phyloP scores from a whole-genome alignment of 257 asterid species.

The Solanum lycopersicoides region DNA sequence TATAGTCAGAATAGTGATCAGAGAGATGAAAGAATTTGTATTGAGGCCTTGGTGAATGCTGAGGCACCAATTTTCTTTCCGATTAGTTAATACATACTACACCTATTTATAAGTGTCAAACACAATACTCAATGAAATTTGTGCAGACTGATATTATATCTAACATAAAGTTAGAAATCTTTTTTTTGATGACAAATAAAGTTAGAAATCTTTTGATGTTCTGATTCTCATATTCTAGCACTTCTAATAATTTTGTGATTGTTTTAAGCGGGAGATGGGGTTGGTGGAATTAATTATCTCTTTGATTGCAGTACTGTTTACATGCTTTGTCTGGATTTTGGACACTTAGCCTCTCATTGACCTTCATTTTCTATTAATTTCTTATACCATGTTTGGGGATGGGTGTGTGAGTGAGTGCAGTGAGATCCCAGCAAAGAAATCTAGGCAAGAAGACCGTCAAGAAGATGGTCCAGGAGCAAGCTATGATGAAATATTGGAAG shows the following conservation, averaged over 20 bases:
- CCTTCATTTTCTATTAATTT: not conserved
- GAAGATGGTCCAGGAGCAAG: slow-evolving; percentile 50
- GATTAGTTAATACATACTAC: not conserved
- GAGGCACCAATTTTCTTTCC: not conserved
- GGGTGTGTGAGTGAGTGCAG: slow-evolving; percentile 11
- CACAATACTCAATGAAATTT: not conserved
- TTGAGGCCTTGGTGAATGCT: not conserved
- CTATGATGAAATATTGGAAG: slow-evolving; percentile 65
- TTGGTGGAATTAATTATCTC: not conserved
- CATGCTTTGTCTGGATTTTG: not conserved
- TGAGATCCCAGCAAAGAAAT: slow-evolving; percentile 46
- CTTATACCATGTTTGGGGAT: not conserved
- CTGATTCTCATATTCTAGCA: not conserved
- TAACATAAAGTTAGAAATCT: not conserved
- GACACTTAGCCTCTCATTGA: not conserved
- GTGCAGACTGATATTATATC: not conserved
- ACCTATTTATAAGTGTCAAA: not conserved
- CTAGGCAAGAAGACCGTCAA: slow-evolving; percentile 25
- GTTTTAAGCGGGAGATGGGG: not conserved
- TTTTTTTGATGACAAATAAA: not conserved
- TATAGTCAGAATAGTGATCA: not conserved
- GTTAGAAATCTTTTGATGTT: not conserved
- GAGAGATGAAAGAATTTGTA: not conserved
- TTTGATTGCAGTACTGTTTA: not conserved
- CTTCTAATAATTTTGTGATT: not conserved